Conservation (phyloP, 2,329 filamentous ascomycete genomes). For the Phialocephala sp. region DNA sequence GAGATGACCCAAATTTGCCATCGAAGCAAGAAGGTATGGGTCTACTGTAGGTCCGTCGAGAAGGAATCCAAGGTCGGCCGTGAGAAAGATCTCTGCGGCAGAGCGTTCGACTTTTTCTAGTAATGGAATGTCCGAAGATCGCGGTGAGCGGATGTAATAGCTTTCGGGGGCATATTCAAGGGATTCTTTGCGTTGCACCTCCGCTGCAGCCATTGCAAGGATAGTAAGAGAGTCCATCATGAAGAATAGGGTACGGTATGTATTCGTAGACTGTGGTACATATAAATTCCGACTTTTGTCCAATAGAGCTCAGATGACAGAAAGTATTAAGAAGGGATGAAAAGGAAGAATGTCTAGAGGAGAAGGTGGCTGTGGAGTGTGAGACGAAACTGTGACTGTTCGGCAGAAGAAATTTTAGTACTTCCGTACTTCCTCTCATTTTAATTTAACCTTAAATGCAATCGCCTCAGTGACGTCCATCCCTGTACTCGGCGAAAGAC, state of each 20-base stretch:
- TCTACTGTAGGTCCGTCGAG: conserved; percentile 36
- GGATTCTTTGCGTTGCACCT: conserved; percentile 37
- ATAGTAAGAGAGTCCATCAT: conserved; percentile 38
- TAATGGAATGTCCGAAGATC: conserved; percentile 38
- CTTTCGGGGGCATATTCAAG: conserved; percentile 25
- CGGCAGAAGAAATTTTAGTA: neutral
- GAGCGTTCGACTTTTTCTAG: conserved; percentile 41
- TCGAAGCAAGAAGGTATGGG: conserved; percentile 28
- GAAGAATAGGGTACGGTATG: neutral
- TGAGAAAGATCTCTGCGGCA: conserved; percentile 38
- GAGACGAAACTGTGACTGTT: conserved; percentile 6
- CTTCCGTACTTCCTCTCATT: no score
- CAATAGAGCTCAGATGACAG: neutral
- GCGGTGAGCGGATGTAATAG: conserved; percentile 36
- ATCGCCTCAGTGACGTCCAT: neutral
- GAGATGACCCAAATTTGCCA: conserved; percentile 37
- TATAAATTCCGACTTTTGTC: neutral
- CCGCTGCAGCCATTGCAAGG: conserved; percentile 38
- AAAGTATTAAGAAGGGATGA: conserved; percentile 1
- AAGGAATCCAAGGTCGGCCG: conserved; percentile 33
- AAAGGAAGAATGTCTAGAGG: neutral
- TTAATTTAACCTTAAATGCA: neutral
- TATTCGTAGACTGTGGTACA: neutral
- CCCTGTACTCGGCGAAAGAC: neutral
- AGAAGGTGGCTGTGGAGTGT: neutral